Evolutionary conservation across 2,329 filamentous ascomycete genomes (phyloP), one percentile per base, ranked within the genome.

Genomic region (Myriosclerotinia duriaeana): DNA sequence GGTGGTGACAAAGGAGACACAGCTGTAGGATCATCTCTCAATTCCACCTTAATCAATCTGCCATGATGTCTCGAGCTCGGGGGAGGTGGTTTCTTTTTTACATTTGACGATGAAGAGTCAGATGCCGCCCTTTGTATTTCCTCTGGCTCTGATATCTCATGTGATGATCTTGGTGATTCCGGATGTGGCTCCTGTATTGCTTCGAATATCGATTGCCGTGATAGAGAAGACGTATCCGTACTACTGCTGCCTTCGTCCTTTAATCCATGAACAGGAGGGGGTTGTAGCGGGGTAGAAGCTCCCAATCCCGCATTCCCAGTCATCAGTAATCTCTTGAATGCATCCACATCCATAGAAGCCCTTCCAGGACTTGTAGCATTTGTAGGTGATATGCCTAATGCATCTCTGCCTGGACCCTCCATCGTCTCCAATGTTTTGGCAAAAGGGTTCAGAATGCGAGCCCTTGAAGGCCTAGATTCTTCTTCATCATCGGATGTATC

Each of bases 21-120:
- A 70, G 77, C 74, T 75, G 78, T 66, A 74, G 80, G 71, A 67
- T 81, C 71, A 62, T 73, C 75, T 63, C 78, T 79, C 68, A 80
- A 71, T 72, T 83, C 79, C 53, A 80, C 76, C 70, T 83, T 86
- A 70, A 94, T 89, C 22, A 88, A 82, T 77, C 89, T 93, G 5
- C 92, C 92, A 78, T 93, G 90, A 78, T 93, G 90, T 65, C 90
- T 86, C 62, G 89, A 92, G 74, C 85, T 92, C 14, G 90, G 90
- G 8, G 89, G 89, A 6, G 91, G 90, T 17, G 89, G 89, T 69
- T 85, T 86, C 77, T 86, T 87, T 74, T 89, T 90, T 70, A 82
- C 79, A 22, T 46, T 30, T 52, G 79, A 75, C 62, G 75, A 73
- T 42, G 69, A 44, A 20, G 65, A 55, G 20, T 69, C 69, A 53